Conservation (phyloP, 192 early-diverging fungal genomes). For the Coemansia sp. region DNA sequence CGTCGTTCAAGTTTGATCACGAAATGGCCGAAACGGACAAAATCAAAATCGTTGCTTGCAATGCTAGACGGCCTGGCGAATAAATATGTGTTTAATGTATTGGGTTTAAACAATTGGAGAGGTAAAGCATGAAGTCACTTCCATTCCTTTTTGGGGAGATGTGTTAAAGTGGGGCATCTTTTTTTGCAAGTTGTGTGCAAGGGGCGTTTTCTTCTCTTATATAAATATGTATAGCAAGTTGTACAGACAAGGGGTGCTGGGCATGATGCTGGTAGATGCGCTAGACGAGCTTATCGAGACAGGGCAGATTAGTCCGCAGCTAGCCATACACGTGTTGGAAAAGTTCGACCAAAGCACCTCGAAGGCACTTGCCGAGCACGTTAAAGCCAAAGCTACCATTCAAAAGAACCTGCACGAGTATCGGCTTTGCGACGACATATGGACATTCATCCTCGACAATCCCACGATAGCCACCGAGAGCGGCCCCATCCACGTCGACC, state of each 20-base stretch:
- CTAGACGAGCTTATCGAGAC: conserved; percentile 91
- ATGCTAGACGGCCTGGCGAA: conserved; percentile 71
- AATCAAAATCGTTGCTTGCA: conserved; percentile 95
- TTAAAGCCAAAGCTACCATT: conserved; percentile 74
- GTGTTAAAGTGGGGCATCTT: too few species aligned
- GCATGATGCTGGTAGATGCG: conserved; percentile 88
- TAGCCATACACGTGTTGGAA: conserved; percentile 83
- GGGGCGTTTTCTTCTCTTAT: not conserved
- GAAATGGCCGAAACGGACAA: conserved; percentile 80
- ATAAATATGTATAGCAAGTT: conserved; percentile 57
- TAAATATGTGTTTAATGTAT: too few species aligned
- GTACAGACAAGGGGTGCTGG: conserved; percentile 73
- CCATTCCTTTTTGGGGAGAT: too few species aligned
- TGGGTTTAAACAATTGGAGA: not conserved
- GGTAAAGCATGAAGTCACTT: too few species aligned
- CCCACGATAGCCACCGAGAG: conserved; percentile 83
- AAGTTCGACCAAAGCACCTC: conserved; percentile 74
- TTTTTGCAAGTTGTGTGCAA: too few species aligned
- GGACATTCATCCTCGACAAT: conserved; percentile 89
- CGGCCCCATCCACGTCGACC: conserved; percentile 70
- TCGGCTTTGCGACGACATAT: conserved; percentile 95
- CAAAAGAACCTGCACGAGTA: conserved; percentile 80
- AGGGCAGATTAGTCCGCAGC: conserved; percentile 82
- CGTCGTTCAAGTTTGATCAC: conserved; percentile 82
- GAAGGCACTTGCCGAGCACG: conserved; percentile 76